These are phyloP conservation scores for Pontederia paniculata DNA, from an alignment of 176 grass and related monocot genomes.

Conservation along the genomic window DNA sequence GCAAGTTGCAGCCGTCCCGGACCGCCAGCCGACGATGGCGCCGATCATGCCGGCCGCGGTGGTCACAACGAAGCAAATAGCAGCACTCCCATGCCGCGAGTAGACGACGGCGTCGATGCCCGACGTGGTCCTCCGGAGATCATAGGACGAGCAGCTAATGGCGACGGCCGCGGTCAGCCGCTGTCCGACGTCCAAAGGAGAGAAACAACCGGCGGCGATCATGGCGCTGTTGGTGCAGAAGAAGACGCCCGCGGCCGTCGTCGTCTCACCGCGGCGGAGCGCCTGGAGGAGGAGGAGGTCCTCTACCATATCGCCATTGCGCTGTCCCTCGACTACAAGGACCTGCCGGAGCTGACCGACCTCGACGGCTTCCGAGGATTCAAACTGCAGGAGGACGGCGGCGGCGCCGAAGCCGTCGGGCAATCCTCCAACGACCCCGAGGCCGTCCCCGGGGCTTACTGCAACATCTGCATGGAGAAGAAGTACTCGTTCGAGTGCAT, in stretches of 20 bases:
- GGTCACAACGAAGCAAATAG: no score
- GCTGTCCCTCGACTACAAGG: background rate
- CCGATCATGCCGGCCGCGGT: no score
- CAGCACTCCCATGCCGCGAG: no score
- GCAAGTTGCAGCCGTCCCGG: no score
- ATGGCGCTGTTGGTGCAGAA: no score
- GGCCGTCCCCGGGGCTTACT: conserved; percentile 11
- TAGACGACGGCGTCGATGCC: no score
- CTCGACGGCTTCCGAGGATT: background rate
- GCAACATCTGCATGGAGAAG: conserved; percentile 50
- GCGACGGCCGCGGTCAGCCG: no score
- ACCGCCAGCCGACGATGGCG: no score
- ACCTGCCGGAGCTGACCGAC: background rate
- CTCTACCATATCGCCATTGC: background rate
- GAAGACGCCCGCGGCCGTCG: background rate
- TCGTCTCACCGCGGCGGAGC: background rate
- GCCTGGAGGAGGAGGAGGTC: background rate
- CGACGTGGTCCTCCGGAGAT: no score
- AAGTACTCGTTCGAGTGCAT: conserved; percentile 16
- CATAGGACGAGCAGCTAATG: no score
- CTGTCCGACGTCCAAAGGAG: no score
- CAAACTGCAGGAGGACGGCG: background rate
- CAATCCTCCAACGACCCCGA: background rate
- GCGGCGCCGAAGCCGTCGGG: background rate
- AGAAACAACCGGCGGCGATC: no score